Percentiles rank a stretch among this genome's conserved stretches.
Evolutionary conservation across 139 green algal genomes (phyloP).

Genomic region (Dunaliella sp.): DNA sequence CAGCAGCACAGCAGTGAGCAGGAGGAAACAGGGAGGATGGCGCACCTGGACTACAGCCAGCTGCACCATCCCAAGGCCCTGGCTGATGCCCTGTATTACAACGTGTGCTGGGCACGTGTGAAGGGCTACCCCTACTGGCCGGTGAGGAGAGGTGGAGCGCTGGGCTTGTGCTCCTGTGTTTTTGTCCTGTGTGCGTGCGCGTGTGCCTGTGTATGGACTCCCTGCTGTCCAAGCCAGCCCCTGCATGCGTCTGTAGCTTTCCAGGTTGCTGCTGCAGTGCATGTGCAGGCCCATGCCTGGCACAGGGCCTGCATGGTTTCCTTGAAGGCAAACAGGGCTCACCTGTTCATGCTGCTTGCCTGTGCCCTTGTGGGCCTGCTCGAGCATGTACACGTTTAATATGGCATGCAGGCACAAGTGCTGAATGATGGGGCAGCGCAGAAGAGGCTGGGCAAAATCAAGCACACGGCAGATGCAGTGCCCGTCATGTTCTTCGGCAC

Average conservation of each 20-base stretch:
- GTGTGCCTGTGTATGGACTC: no score
- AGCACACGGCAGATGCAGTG: conserved; percentile 23
- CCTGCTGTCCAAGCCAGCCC: background rate
- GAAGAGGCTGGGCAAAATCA: conserved; percentile 37
- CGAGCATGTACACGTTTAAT: no score
- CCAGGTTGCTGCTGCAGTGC: background rate
- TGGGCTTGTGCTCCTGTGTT: no score
- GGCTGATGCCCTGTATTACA: conserved; percentile 12
- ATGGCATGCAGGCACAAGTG: conserved; percentile 39
- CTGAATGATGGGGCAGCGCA: conserved; percentile 31
- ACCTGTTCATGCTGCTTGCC: background rate
- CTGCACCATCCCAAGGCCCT: conserved; percentile 14
- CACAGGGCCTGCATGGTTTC: background rate
- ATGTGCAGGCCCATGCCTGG: background rate
- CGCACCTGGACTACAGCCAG: background rate
- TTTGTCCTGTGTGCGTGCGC: no score
- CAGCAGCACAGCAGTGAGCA: no score
- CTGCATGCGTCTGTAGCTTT: background rate
- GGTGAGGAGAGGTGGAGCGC: no score
- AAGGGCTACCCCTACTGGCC: conserved; percentile 78
- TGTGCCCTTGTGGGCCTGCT: no score
- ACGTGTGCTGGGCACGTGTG: conserved; percentile 62
- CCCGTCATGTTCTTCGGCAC: conserved; percentile 76
- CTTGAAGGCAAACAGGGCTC: background rate
- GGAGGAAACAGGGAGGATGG: no score